phyloP scores from a whole-genome alignment of 192 early-diverging fungal species.

The Backusella circina region DNA sequence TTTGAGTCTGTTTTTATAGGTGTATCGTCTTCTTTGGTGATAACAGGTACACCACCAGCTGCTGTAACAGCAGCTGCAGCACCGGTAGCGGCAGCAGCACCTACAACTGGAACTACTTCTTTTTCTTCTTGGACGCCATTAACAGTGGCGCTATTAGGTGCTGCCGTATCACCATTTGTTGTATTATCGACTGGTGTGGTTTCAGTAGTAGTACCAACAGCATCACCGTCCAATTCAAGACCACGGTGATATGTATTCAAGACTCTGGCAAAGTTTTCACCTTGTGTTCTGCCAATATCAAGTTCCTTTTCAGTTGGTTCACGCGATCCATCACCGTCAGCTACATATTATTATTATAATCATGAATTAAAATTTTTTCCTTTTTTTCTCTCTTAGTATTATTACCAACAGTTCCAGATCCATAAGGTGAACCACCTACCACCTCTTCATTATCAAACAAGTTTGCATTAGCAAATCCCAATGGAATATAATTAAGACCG shows the following conservation, averaged over 20 bases:
- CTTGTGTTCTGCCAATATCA: slow-evolving; percentile 56
- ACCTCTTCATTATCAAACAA: slow-evolving; percentile 42
- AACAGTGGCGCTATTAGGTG: not conserved
- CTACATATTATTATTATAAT: not conserved
- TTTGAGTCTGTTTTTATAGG: not conserved
- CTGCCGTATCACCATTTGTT: not conserved
- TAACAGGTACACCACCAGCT: not conserved
- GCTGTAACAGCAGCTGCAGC: not conserved
- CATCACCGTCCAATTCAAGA: not conserved
- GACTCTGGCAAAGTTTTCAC: slow-evolving; percentile 54
- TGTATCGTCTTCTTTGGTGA: not conserved
- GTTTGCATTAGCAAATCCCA: slow-evolving; percentile 50
- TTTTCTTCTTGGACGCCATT: not conserved
- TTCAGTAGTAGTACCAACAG: not conserved
- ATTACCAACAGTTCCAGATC: slow-evolving; percentile 25
- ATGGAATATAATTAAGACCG: slow-evolving; percentile 73
- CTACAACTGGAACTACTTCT: not conserved
- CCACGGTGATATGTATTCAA: slow-evolving; percentile 22
- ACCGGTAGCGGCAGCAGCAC: not conserved
- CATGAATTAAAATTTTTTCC: not conserved
- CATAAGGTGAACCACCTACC: slow-evolving; percentile 19
- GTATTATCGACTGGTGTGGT: not conserved
- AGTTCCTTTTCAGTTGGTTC: slow-evolving; percentile 61
- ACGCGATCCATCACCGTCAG: slow-evolving; percentile 63
- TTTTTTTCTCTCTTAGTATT: not conserved